These are phyloP conservation scores for Mallotus japonicus DNA, from an alignment of 441 rosid species.

Conservation along the genomic window DNA sequence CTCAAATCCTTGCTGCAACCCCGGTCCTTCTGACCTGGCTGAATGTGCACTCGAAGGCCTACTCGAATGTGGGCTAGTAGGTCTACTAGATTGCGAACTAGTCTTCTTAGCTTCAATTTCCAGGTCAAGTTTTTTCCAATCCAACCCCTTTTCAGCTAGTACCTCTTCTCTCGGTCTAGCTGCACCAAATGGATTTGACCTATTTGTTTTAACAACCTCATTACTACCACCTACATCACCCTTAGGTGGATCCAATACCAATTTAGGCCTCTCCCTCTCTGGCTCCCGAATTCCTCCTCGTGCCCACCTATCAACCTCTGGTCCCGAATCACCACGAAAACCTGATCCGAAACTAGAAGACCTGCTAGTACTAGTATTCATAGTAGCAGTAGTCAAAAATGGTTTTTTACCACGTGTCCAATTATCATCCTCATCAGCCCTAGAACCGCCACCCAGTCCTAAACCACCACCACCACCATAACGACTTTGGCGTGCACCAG, in stretches of 20 bases:
- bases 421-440: constrained; percentile 54
- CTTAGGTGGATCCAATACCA: constrained; percentile 69
- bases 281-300: constrained; percentile 52
- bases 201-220: constrained; percentile 54
- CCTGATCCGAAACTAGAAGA: constrained; percentile 68
- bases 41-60: constrained; percentile 97
- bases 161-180: constrained; percentile 96
- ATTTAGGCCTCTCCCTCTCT: constrained; percentile 54
- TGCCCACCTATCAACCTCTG: constrained; percentile 67
- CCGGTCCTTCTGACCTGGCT: constrained; percentile 64
- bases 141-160: constrained; percentile 91
- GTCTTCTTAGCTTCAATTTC: constrained; percentile 75
- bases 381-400: constrained; percentile 24
- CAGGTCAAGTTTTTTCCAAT: constrained; percentile 76
- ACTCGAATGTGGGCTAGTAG: constrained; percentile 82
- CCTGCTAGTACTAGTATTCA: constrained; percentile 20
- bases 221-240: constrained; percentile 37
- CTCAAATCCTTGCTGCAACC: constrained; percentile 49
- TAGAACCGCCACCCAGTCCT: constrained; percentile 34
- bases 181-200: constrained; percentile 79
- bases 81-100: constrained; percentile 50
- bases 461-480: constrained; percentile 39
- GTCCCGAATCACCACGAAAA: constrained; percentile 45
- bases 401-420: constrained; percentile 60
- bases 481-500: constrained; percentile 50